Base-by-base conservation (phyloP, 2,329 filamentous ascomycete genomes). In the Diaporthe caulivora region DNA sequence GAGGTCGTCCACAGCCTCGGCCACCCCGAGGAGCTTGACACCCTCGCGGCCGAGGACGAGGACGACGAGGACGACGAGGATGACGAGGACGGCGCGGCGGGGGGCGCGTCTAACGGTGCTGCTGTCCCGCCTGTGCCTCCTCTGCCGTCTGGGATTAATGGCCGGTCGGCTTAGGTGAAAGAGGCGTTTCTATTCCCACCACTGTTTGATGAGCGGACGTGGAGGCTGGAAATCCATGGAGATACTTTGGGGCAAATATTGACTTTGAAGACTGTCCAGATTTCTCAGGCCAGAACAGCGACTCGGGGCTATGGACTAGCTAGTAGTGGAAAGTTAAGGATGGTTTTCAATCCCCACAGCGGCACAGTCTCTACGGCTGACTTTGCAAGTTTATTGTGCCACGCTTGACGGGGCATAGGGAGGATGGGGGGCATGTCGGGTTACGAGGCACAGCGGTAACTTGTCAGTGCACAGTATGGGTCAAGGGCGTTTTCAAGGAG, bases 1-100 rank as follows among this genome's bases (percentile, higher is more conserved):
- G 93, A 97, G 80, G 95, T 98, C 73, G 97, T 97, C 79, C 90
- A 92, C 80, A 85, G 98, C 70, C 89, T 99, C 77, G 95, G 95
- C 18, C 92, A 94, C 79, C 91, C 92, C 4, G 92, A 93, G 79
- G 86, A 90, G 4, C 79, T 93, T 60, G 90, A 91, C 64, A 90
- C 90, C n/a, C 81, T 88, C 76, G 87, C 85, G 54, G 91, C 91
- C 57, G 90, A 91, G 18, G 88, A 89, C 2, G 90, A 91, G 3
- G 84, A 83, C 0, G 81, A 82, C 2, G 81, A 81, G 2, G 77
- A 79, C 2, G 84, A 83, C 0, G 81, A 82, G 2, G 81, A 81
- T 2, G 77, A 79, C 2, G 82, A 83, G 4, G 40, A 62, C 8
- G 57, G n/a, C 6, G 80, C 79, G 10, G 34, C 31, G 31, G 53